Evolutionary conservation across 2,329 filamentous ascomycete species (phyloP).

Genomic region (Cercospora brassicicola): DNA sequence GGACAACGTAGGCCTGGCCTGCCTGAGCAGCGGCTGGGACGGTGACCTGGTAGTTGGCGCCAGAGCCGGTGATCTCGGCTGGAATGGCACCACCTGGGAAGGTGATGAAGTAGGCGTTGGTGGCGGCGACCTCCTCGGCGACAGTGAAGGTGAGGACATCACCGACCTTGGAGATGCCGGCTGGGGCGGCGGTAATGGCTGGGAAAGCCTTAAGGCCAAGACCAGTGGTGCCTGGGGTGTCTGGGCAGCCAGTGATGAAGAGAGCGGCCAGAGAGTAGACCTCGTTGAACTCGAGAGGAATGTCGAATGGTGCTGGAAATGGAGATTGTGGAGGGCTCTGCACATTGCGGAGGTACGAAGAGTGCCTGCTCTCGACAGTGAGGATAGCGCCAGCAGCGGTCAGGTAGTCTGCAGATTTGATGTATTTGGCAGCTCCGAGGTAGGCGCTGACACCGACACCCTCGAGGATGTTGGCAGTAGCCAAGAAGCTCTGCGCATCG

Average conservation of each 20-base stretch:
- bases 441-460: constrained; percentile 60
- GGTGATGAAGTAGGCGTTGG: constrained; percentile 31
- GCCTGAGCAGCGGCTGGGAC: constrained; percentile 24
- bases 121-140: constrained; percentile 26
- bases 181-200: constrained; percentile 22
- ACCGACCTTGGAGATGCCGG: constrained; percentile 25
- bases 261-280: constrained; percentile 64
- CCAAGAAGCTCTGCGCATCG: constrained; percentile 50
- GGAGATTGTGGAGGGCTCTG: constrained; percentile 44
- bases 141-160: constrained; percentile 27
- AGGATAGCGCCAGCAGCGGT: constrained; percentile 63
- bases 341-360: constrained; percentile 54
- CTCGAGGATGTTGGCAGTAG: constrained; percentile 56
- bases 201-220: constrained; percentile 43
- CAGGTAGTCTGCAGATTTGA: constrained; percentile 59
- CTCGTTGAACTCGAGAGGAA: constrained; percentile 58
- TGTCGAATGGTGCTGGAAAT: constrained; percentile 62
- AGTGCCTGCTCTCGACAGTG: constrained; percentile 65
- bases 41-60: constrained; percentile 23
- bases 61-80: constrained; percentile 27
- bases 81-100: constrained; percentile 27
- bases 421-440: constrained; percentile 61
- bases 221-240: constrained; percentile 44
- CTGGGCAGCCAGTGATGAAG: constrained; percentile 61
- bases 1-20: constrained; percentile 34